These are phyloP conservation scores for Ogataea hybrid DNA, from an alignment of 1,139 yeast genomes.

Conservation along the genomic window DNA sequence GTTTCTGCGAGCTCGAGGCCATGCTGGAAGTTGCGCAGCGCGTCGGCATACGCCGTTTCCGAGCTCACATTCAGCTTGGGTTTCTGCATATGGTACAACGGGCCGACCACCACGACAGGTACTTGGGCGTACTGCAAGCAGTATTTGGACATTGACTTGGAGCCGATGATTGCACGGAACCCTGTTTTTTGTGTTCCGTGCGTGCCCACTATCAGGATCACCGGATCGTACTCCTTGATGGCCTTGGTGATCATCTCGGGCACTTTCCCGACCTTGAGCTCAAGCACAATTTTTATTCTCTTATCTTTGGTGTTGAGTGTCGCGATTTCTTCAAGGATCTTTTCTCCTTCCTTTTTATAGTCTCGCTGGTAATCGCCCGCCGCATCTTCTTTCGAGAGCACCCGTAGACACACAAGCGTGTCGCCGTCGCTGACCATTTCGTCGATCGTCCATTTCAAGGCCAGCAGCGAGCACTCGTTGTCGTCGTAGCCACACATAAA, in stretches of 20 bases:
- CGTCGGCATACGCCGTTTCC: background rate
- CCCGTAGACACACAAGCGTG: constrained; percentile 59
- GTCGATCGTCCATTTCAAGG: constrained; percentile 65
- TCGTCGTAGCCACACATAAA: too few relatives aligned
- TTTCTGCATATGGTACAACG: constrained; percentile 35
- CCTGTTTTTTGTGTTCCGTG: constrained; percentile 45
- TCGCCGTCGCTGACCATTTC: constrained; percentile 65
- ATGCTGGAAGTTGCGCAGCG: constrained; percentile 1
- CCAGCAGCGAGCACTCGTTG: constrained; percentile 54
- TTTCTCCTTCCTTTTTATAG: constrained; percentile 38
- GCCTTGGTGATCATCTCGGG: constrained; percentile 53
- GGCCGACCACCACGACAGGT: constrained; percentile 68
- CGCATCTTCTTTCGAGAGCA: constrained; percentile 46
- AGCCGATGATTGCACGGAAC: constrained; percentile 43
- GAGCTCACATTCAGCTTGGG: background rate
- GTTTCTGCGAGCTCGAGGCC: constrained; percentile 4
- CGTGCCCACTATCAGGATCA: constrained; percentile 61
- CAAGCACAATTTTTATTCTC: constrained; percentile 54
- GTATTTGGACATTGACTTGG: constrained; percentile 53
- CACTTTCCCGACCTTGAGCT: constrained; percentile 62
- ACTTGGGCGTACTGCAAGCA: constrained; percentile 66
- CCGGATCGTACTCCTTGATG: constrained; percentile 60
- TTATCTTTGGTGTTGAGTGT: constrained; percentile 45
- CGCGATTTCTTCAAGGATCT: constrained; percentile 42
- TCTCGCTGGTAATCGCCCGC: constrained; percentile 34